Percentiles rank a stretch among this genome's conserved stretches.
Evolutionary conservation across 352 stramenopile species (phyloP).

Genomic region (Pythium rhizo-oryzae): DNA sequence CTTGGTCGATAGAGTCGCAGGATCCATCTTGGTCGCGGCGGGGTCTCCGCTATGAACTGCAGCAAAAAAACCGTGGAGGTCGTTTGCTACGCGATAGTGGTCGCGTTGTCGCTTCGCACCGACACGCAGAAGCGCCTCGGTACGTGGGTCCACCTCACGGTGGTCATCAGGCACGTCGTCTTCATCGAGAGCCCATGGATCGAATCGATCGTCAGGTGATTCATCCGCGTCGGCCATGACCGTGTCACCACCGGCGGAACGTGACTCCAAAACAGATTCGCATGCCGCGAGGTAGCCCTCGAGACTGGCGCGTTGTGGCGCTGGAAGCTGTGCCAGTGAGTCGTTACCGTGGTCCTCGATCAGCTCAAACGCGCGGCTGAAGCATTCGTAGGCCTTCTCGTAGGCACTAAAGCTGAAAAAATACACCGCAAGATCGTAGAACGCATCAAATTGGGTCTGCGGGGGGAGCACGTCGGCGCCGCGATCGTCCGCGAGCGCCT

Average conservation of each 20-base stretch:
- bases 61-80: slow-evolving; percentile 52
- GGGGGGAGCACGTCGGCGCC: slow-evolving; percentile 33
- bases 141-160: not conserved
- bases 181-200: not conserved
- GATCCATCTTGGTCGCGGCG: slow-evolving; percentile 31
- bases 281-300: slow-evolving; percentile 78
- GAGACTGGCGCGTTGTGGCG: slow-evolving; percentile 33
- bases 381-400: slow-evolving; percentile 78
- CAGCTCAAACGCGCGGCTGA: slow-evolving; percentile 62
- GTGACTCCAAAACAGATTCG: slow-evolving; percentile 61
- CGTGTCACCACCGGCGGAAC: slow-evolving; percentile 25
- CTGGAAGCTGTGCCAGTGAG: not conserved
- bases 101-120: slow-evolving; percentile 39
- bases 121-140: slow-evolving; percentile 13
- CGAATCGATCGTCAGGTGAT: not conserved
- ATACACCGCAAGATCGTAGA: slow-evolving; percentile 68
- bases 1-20: not conserved
- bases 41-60: slow-evolving; percentile 40
- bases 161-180: not conserved
- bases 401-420: slow-evolving; percentile 81
- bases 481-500: slow-evolving; percentile 45
- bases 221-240: slow-evolving; percentile 13
- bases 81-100: slow-evolving; percentile 49
- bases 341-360: slow-evolving; percentile 32
- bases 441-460: slow-evolving; percentile 61